These are phyloP conservation scores for Fusarium tuaranense DNA, from an alignment of 2,329 filamentous ascomycete genomes.

Conservation along the genomic window DNA sequence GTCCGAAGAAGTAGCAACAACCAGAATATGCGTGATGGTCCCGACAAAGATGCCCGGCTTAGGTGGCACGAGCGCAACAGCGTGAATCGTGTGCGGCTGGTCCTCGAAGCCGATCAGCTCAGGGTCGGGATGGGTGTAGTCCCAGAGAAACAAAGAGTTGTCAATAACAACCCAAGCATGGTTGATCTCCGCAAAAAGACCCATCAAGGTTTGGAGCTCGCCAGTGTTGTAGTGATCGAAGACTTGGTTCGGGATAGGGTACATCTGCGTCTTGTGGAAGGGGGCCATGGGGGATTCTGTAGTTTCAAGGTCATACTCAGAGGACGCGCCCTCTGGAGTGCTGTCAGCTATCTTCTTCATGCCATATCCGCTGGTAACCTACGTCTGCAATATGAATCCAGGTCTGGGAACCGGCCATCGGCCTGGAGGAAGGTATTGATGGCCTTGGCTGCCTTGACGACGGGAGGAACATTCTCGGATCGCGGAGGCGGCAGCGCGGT, in stretches of 20 bases:
- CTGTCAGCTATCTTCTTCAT: conserved; percentile 41
- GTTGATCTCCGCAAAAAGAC: conserved; percentile 92
- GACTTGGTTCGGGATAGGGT: conserved; percentile 90
- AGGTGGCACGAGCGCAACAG: conserved; percentile 88
- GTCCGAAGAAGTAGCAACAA: conserved; percentile 87
- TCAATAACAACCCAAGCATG: conserved; percentile 97
- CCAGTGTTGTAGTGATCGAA: conserved; percentile 93
- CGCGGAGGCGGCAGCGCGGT: conserved; percentile 58
- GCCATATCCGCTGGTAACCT: conserved; percentile 54
- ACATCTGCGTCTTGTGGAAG: conserved; percentile 87
- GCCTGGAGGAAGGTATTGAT: conserved; percentile 82
- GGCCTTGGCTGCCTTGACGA: conserved; percentile 83
- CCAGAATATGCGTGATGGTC: conserved; percentile 87
- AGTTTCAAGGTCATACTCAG: conserved; percentile 86
- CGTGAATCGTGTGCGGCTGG: conserved; percentile 86
- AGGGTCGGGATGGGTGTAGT: conserved; percentile 93
- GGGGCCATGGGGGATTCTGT: conserved; percentile 81
- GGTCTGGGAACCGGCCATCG: conserved; percentile 86
- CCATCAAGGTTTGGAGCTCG: conserved; percentile 92
- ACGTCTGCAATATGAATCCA: conserved; percentile 92
- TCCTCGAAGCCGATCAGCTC: conserved; percentile 94
- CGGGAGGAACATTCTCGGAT: conserved; percentile 67
- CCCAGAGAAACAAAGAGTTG: conserved; percentile 96
- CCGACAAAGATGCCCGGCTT: conserved; percentile 88
- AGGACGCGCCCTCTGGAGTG: conserved; percentile 83